Percentiles rank a stretch among this genome's conserved stretches.
phyloP scores from a whole-genome alignment of 768 basidiomycete genomes.

The Rhodotorula diobovata region DNA sequence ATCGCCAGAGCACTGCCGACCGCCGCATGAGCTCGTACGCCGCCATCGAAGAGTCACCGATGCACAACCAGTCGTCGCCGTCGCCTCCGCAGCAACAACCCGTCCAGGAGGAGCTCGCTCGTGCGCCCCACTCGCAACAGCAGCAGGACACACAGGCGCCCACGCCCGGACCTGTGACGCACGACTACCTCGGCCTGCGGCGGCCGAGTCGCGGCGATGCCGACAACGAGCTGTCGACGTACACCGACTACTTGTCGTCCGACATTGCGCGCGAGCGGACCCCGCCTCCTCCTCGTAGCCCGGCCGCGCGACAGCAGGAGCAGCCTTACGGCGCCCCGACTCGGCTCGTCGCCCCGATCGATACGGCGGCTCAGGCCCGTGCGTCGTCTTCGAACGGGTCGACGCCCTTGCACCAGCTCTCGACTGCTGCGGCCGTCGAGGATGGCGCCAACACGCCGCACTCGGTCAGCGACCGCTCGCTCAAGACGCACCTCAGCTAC shows the following conservation, averaged over 20 bases:
- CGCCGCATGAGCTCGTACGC: slow-evolving; percentile 8
- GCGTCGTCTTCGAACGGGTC: slow-evolving; percentile 1
- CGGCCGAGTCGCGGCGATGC: neutral
- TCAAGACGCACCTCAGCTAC: slow-evolving; percentile 17
- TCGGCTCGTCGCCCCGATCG: slow-evolving; percentile 1
- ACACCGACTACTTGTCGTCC: slow-evolving; percentile 17
- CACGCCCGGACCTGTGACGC: neutral
- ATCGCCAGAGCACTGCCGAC: slow-evolving; percentile 7
- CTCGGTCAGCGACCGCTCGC: neutral
- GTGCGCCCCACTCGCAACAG: neutral
- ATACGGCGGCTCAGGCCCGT: neutral
- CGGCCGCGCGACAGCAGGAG: neutral
- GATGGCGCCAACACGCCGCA: neutral
- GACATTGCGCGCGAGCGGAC: slow-evolving; percentile 27
- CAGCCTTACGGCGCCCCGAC: neutral
- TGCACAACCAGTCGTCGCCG: neutral
- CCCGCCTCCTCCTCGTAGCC: slow-evolving; percentile 11
- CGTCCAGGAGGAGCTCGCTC: neutral
- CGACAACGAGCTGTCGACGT: slow-evolving; percentile 12
- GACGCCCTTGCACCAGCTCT: slow-evolving; percentile 1
- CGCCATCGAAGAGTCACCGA: neutral
- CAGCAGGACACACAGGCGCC: neutral
- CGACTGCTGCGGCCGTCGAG: neutral
- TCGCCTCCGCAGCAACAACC: neutral
- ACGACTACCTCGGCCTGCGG: slow-evolving; percentile 11